A percentile compares a stretch with the other conserved stretches of the same genome.
phyloP scores from a whole-genome alignment of 345 rosid genomes.

The Triadica sebifera region DNA sequence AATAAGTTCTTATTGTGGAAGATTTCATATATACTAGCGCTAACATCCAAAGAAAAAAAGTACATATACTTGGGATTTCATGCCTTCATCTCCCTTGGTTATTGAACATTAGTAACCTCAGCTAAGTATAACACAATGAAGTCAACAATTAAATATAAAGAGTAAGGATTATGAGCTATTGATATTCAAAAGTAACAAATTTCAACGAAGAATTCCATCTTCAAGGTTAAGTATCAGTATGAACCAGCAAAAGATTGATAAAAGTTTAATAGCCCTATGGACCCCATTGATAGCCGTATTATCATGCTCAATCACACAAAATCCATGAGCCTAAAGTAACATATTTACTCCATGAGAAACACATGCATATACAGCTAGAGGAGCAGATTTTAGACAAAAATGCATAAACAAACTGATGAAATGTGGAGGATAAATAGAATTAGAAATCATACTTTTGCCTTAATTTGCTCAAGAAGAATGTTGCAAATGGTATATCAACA shows the following conservation, averaged over 20 bases:
- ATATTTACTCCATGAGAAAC: background rate
- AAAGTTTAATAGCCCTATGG: background rate
- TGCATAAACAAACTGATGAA: background rate
- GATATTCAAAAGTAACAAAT: background rate
- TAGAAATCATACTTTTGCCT: constrained; percentile 69
- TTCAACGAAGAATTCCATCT: background rate
- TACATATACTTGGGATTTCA: too few species aligned
- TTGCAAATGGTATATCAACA: constrained; percentile 96
- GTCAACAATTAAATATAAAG: background rate
- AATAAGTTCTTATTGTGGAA: background rate
- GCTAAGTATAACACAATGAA: background rate
- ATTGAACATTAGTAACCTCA: background rate
- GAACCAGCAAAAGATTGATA: background rate
- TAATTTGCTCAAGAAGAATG: constrained; percentile 98
- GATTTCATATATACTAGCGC: background rate
- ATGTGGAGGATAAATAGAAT: constrained; percentile 2
- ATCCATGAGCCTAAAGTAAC: background rate
- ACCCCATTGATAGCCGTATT: background rate
- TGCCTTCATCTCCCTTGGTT: background rate
- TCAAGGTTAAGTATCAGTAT: too few species aligned
- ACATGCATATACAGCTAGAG: background rate
- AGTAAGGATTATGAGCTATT: background rate
- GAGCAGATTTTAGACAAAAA: background rate
- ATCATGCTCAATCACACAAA: background rate
- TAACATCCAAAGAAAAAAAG: too few species aligned